phyloP scores from a whole-genome alignment of 768 basidiomycete species.

The Mycena albidolilacea region DNA sequence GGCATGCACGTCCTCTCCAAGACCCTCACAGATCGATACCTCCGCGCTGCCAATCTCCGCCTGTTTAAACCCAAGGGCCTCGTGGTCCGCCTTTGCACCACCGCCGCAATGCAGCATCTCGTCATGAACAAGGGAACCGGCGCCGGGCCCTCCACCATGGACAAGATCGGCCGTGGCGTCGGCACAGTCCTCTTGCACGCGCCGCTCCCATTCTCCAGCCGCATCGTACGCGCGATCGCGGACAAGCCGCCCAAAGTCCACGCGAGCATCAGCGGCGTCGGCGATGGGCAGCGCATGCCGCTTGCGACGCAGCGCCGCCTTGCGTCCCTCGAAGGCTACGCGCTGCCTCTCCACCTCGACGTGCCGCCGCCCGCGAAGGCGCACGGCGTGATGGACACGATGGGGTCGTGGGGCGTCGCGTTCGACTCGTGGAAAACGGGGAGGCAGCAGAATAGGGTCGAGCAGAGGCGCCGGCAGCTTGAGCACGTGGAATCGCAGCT shows the following conservation, averaged over 20 bases:
- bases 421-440: conserved; percentile 36
- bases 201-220: conserved; percentile 36
- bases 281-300: conserved; percentile 26
- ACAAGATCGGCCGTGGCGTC: conserved; percentile 41
- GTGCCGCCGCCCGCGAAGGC: conserved; percentile 44
- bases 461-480: conserved; percentile 36
- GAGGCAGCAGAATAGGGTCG: conserved; percentile 35
- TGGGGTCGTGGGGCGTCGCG: conserved; percentile 39
- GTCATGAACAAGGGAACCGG: conserved; percentile 30
- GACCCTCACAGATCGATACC: conserved; percentile 44
- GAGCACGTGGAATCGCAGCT: conserved; percentile 26
- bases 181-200: conserved; percentile 35
- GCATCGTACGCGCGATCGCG: conserved; percentile 37
- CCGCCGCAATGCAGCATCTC: conserved; percentile 10
- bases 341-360: conserved; percentile 37
- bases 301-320: conserved; percentile 40
- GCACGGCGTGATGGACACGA: conserved; percentile 41
- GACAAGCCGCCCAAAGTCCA: conserved; percentile 35
- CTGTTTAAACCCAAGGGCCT: conserved; percentile 43
- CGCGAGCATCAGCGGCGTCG: conserved; percentile 32
- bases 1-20: conserved; percentile 44
- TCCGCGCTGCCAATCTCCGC: conserved; percentile 41
- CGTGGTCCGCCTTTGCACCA: conserved; percentile 44
- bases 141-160: conserved; percentile 27
- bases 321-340: conserved; percentile 38